Percentiles rank a stretch among this genome's conserved stretches.
Evolutionary conservation across 164 flowering plant genomes (phyloP).

Genomic region (Buxus sempervirens): DNA sequence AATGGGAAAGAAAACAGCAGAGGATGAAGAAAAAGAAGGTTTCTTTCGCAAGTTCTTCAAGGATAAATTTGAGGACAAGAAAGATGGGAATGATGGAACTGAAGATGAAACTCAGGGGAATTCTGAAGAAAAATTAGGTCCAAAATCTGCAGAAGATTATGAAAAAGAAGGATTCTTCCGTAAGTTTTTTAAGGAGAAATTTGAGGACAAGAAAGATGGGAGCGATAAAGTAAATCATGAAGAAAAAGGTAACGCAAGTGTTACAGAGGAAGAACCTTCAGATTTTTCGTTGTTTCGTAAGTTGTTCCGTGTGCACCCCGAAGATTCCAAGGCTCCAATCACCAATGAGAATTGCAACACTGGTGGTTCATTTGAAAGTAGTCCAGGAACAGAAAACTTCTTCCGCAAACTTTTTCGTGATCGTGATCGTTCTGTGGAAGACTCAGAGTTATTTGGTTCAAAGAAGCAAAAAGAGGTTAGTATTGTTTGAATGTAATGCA

Average conservation of each 20-base stretch:
- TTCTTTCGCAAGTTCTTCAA: constrained; percentile 58
- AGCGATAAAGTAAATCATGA: constrained; percentile 45
- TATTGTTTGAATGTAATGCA: background rate
- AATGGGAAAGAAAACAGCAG: constrained; percentile 11
- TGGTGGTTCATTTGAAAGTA: constrained; percentile 59
- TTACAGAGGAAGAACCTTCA: constrained; percentile 76
- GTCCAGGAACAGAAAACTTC: constrained; percentile 94
- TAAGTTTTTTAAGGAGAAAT: constrained; percentile 72
- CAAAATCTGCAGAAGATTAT: constrained; percentile 61
- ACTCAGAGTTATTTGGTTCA: constrained; percentile 82
- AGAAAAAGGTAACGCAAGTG: constrained; percentile 40
- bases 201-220: constrained; percentile 82
- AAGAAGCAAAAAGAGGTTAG: constrained; percentile 80
- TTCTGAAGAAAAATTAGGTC: constrained; percentile 23
- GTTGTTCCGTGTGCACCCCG: constrained; percentile 91
- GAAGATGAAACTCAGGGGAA: constrained; percentile 23
- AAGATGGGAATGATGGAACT: constrained; percentile 34
- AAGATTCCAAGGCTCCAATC: constrained; percentile 45
- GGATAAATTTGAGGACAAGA: constrained; percentile 53
- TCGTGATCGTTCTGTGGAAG: constrained; percentile 92
- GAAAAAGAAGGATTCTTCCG: constrained; percentile 91
- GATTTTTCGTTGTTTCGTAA: constrained; percentile 79
- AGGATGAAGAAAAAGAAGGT: constrained; percentile 50
- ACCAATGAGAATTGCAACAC: constrained; percentile 42
- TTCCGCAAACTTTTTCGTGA: constrained; percentile 91